Conservation (phyloP, 352 stramenopile genomes). For the Thraustochytrium sp. region DNA sequence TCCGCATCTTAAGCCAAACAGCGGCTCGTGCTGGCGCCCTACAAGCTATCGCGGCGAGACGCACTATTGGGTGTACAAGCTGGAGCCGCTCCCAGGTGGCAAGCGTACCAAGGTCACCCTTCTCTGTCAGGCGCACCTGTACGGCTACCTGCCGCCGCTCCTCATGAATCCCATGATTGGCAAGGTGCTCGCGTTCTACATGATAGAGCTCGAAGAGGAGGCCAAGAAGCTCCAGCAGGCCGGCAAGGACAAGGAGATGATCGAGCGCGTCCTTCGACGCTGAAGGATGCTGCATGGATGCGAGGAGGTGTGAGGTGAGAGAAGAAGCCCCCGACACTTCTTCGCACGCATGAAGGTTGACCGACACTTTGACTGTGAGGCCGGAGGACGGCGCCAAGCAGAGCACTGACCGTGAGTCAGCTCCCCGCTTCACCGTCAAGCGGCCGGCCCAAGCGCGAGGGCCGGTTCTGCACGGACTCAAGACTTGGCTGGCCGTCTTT, state of each 20-base stretch:
- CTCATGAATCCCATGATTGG: not conserved
- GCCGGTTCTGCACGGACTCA: no score
- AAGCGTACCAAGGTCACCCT: not conserved
- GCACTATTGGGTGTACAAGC: conserved; percentile 6
- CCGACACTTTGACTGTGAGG: no score
- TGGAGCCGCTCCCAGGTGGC: not conserved
- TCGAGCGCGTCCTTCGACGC: not conserved
- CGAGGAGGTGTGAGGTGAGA: no score
- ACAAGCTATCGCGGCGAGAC: not conserved
- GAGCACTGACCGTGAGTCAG: no score
- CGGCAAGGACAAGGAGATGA: not conserved
- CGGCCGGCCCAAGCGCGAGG: no score
- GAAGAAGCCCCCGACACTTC: no score
- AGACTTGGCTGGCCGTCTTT: no score
- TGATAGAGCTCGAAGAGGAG: not conserved
- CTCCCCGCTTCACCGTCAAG: no score
- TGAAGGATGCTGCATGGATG: no score
- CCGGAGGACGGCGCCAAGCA: no score
- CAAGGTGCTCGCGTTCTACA: conserved; percentile 7
- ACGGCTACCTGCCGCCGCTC: not conserved
- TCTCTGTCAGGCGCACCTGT: conserved; percentile 9
- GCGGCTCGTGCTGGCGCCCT: not conserved
- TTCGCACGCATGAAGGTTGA: no score
- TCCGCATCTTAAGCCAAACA: not conserved
- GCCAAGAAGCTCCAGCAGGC: not conserved